Evolutionary conservation across 129 eudicot genomes (phyloP).

Genomic region (Pulicaria dysenterica): DNA sequence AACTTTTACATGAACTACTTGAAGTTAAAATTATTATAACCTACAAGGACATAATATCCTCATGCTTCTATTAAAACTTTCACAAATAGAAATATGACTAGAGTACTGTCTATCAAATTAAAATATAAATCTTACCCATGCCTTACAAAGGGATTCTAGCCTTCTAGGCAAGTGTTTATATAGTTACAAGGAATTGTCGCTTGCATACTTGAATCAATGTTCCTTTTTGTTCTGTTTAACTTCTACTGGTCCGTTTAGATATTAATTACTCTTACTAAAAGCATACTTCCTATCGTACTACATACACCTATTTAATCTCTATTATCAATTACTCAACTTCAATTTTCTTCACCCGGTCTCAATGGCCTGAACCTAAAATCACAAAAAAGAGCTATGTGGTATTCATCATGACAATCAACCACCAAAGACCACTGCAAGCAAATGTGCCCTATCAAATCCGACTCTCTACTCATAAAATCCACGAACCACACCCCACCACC

Average conservation of each 20-base stretch:
- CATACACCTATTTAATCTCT: too few species aligned
- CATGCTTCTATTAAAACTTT: neutral
- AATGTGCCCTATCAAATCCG: neutral
- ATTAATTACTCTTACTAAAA: neutral
- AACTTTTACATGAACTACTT: neutral
- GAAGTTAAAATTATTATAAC: neutral
- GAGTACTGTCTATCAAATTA: neutral
- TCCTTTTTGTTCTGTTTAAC: neutral
- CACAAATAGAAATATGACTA: neutral
- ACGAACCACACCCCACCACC: too few species aligned
- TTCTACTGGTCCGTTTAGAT: neutral
- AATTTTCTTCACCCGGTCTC: too few species aligned
- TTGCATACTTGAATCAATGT: constrained; percentile 3
- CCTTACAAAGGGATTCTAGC: neutral
- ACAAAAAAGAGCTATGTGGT: too few species aligned
- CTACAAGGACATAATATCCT: neutral
- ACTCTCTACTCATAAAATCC: neutral
- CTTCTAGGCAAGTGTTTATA: neutral
- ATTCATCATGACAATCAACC: too few species aligned
- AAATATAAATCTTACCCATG: neutral
- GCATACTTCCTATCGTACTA: too few species aligned
- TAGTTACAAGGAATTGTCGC: neutral
- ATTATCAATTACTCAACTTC: too few species aligned
- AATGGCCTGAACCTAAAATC: too few species aligned
- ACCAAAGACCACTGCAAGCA: too few species aligned